Evolutionary conservation across 2,329 filamentous ascomycete species (phyloP).

Genomic region (Penicillium occitanis): DNA sequence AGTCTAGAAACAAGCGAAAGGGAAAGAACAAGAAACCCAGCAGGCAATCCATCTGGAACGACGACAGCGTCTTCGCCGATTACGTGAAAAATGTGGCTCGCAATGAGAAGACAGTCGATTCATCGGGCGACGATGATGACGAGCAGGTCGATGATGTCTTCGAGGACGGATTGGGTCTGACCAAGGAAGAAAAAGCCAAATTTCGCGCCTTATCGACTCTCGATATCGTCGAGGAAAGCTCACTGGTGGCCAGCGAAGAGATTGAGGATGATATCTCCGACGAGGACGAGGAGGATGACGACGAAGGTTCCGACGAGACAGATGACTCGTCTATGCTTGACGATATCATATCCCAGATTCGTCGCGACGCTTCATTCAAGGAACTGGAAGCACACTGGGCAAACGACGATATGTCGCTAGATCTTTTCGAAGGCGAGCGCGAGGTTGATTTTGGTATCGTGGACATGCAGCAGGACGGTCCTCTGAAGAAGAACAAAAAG

Average conservation of each 20-base stretch:
- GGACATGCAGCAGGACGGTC: conserved; percentile 72
- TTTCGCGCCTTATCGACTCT: conserved; percentile 4
- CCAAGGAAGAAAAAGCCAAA: conserved; percentile 23
- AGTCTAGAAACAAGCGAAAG: background rate
- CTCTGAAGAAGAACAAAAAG: conserved; percentile 59
- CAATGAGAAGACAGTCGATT: conserved; percentile 9
- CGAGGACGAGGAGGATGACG: conserved; percentile 21
- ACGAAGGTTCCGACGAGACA: conserved; percentile 15
- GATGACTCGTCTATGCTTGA: conserved; percentile 46
- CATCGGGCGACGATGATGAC: conserved; percentile 21
- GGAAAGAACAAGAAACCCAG: background rate
- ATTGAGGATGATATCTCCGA: conserved; percentile 23
- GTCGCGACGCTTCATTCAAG: conserved; percentile 11
- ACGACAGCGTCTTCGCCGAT: conserved; percentile 48
- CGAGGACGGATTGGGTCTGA: conserved; percentile 27
- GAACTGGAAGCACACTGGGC: conserved; percentile 10
- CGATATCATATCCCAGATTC: conserved; percentile 31
- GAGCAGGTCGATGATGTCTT: conserved; percentile 23
- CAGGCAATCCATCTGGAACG: conserved; percentile 24
- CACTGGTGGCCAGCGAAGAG: conserved; percentile 20
- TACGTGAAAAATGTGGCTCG: conserved; percentile 42
- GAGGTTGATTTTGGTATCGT: conserved; percentile 78
- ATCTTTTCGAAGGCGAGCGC: conserved; percentile 58
- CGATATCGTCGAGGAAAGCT: conserved; percentile 4
- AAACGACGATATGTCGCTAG: conserved; percentile 47